Evolutionary conservation across 1,284 basidiomycete genomes (phyloP).

Genomic region (Caloboletus firmus): DNA sequence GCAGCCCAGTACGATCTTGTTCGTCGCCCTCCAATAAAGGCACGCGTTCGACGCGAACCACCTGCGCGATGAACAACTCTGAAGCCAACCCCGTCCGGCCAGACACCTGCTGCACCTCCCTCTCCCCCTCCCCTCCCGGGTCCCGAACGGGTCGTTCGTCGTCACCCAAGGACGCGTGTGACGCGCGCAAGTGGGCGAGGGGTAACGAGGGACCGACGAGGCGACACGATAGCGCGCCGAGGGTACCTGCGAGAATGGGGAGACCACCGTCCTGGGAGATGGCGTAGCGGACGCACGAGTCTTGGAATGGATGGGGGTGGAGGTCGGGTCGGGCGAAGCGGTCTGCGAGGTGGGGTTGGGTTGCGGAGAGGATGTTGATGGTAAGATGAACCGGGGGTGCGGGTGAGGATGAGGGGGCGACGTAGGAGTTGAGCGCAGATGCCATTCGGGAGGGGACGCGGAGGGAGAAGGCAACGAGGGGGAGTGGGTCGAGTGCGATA

Average conservation of each 20-base stretch:
- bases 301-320: constrained; percentile 49
- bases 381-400: constrained; percentile 49
- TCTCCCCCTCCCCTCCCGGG: not conserved
- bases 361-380: constrained; percentile 66
- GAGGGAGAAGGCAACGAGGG: constrained; percentile 84
- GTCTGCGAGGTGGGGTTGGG: constrained; percentile 54
- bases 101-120: constrained; percentile 14
- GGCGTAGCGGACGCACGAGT: constrained; percentile 30
- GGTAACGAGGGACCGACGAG: constrained; percentile 44
- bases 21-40: constrained; percentile 9
- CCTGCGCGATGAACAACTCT: constrained; percentile 51
- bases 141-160: not conserved
- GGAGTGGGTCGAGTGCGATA: constrained; percentile 84
- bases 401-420: constrained; percentile 45
- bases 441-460: constrained; percentile 89
- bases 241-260: constrained; percentile 52
- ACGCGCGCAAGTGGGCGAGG: constrained; percentile 38
- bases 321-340: constrained; percentile 66
- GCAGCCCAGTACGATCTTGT: constrained; percentile 14
- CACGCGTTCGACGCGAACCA: constrained; percentile 44
- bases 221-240: constrained; percentile 62
- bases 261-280: constrained; percentile 52
- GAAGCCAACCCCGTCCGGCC: constrained; percentile 23
- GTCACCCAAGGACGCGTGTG: constrained; percentile 28
- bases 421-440: constrained; percentile 47